Conservation (phyloP, 306 rosid species). For the Rosa lucieae region DNA sequence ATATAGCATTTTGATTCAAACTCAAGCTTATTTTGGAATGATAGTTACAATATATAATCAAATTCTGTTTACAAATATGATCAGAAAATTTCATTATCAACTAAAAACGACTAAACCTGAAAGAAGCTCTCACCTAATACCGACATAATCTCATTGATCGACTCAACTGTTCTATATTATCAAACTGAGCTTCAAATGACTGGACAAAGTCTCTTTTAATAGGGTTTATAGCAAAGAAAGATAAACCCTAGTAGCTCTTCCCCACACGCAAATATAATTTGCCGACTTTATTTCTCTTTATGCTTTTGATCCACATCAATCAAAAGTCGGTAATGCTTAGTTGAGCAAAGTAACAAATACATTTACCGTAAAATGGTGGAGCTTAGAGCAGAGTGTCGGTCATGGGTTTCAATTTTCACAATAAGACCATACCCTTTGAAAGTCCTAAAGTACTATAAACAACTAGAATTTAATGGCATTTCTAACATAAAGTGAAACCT, state of each 20-base stretch:
- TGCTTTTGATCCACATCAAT: background rate
- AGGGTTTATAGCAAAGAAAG: background rate
- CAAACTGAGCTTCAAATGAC: background rate
- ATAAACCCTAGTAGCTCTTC: background rate
- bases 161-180: background rate
- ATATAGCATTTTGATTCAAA: background rate
- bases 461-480: background rate
- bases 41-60: background rate
- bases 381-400: slow-evolving; percentile 5
- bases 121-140: background rate
- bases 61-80: background rate
- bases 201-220: background rate
- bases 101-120: background rate
- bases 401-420: background rate
- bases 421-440: background rate
- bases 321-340: background rate
- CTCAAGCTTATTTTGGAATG: background rate
- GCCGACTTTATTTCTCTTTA: background rate
- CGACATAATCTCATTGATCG: background rate
- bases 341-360: background rate
- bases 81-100: background rate
- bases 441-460: background rate
- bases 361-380: background rate
- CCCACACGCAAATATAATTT: slow-evolving; percentile 9
- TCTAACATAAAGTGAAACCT: background rate